phyloP scores from a whole-genome alignment of 306 rosid species.

The Fragaria ananassa region DNA sequence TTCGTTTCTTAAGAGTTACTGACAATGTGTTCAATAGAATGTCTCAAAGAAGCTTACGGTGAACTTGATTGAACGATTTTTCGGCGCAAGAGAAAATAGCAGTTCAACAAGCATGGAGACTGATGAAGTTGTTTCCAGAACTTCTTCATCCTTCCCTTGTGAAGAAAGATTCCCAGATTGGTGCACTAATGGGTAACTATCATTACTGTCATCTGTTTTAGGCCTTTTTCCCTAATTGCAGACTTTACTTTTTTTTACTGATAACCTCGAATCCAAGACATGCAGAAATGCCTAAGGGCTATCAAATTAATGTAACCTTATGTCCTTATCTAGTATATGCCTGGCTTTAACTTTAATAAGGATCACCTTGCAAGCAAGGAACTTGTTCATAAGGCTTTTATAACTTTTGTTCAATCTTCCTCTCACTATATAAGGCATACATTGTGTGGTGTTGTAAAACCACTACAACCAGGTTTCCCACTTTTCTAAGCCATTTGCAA shows the following conservation, averaged over 20 bases:
- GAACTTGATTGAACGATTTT: background rate
- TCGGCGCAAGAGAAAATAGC: background rate
- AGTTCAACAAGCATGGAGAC: background rate
- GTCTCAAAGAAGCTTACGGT: background rate
- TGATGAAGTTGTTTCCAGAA: background rate
- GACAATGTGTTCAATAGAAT: background rate
- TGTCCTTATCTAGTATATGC: slow-evolving; percentile 21
- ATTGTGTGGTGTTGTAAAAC: slow-evolving; percentile 15
- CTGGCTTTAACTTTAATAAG: slow-evolving; percentile 53
- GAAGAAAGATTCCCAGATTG: background rate
- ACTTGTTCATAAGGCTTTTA: slow-evolving; percentile 43
- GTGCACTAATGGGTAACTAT: background rate
- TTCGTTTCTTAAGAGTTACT: background rate
- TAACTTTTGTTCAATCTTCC: slow-evolving; percentile 54
- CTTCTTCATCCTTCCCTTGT: background rate
- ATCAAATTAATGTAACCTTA: slow-evolving; percentile 9
- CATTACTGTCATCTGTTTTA: background rate
- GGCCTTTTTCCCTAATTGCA: background rate
- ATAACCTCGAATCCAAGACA: slow-evolving; percentile 10
- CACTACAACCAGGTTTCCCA: slow-evolving; percentile 17
- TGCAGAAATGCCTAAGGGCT: slow-evolving; percentile 9
- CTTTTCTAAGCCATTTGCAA: slow-evolving; percentile 2
- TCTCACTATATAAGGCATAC: slow-evolving; percentile 35
- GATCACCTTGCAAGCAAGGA: slow-evolving; percentile 75
- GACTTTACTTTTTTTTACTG: slow-evolving; percentile 8